phyloP scores from a whole-genome alignment of 2,329 filamentous ascomycete genomes.

The Calonectria hongkongensis region DNA sequence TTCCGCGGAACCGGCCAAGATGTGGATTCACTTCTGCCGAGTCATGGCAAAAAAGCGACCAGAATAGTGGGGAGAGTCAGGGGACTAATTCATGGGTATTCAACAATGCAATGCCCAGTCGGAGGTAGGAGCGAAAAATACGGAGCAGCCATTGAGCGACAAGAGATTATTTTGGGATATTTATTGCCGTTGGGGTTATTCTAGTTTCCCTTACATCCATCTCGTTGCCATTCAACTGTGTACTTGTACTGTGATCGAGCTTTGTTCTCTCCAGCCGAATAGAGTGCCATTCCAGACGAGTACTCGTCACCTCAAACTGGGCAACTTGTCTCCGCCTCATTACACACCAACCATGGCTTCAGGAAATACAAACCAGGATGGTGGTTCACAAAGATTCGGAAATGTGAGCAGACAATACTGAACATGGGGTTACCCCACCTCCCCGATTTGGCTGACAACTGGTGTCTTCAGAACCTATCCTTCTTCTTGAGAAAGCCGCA shows the following conservation, averaged over 20 bases:
- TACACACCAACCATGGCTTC: background rate
- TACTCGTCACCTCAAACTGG: background rate
- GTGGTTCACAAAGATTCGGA: background rate
- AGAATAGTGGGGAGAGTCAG: background rate
- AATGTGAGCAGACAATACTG: background rate
- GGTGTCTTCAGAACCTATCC: conserved; percentile 13
- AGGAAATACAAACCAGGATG: background rate
- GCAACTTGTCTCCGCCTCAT: background rate
- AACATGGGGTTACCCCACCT: background rate
- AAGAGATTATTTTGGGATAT: background rate
- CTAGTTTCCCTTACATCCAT: background rate
- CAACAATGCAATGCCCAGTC: background rate
- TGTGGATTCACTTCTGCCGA: background rate
- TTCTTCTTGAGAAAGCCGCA: conserved; percentile 23
- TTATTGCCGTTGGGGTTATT: background rate
- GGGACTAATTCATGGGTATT: background rate
- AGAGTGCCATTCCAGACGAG: no score
- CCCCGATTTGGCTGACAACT: background rate
- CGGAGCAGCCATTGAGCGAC: background rate
- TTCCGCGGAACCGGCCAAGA: background rate
- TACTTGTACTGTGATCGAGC: no score
- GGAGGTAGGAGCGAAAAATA: background rate
- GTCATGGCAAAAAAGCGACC: background rate
- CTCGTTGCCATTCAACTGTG: background rate
- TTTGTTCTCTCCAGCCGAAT: no score